Conservation (phyloP, 2,329 filamentous ascomycete species). For the Colletotrichum gloeosporioides region DNA sequence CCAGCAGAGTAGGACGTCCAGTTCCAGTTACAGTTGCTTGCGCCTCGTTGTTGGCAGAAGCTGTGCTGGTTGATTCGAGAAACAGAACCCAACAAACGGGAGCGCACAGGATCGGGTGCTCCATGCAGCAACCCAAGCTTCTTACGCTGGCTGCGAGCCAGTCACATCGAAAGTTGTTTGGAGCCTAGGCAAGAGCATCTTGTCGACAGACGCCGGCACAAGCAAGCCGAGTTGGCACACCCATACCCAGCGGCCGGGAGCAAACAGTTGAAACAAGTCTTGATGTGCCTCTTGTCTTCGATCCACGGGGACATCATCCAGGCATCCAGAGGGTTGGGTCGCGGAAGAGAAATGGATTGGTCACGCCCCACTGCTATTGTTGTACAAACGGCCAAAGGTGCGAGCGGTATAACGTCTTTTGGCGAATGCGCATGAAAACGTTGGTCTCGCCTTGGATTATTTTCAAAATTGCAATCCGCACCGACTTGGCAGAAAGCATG, state of each 20-base stretch:
- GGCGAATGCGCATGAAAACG: neutral
- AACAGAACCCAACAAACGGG: neutral
- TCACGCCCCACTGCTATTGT: neutral
- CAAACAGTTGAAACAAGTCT: constrained; percentile 2
- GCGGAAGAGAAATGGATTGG: neutral
- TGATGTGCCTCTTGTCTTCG: constrained; percentile 12
- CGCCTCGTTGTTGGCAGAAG: neutral
- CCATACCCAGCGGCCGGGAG: neutral
- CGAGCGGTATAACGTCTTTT: constrained; percentile 15
- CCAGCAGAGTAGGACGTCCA: neutral
- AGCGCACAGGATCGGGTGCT: neutral
- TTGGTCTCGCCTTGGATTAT: neutral
- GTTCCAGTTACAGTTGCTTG: neutral
- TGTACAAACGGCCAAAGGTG: neutral
- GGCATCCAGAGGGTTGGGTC: constrained; percentile 8
- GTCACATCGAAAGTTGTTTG: neutral
- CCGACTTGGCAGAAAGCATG: neutral
- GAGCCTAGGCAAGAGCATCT: neutral
- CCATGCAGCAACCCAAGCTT: neutral
- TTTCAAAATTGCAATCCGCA: neutral
- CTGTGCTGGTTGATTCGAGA: neutral
- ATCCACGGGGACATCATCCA: constrained; percentile 4
- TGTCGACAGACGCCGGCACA: neutral
- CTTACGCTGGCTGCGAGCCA: neutral
- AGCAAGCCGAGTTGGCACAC: neutral